These are phyloP conservation scores for Rhodotorula graminis DNA, from an alignment of 768 basidiomycete genomes.

Conservation along the genomic window DNA sequence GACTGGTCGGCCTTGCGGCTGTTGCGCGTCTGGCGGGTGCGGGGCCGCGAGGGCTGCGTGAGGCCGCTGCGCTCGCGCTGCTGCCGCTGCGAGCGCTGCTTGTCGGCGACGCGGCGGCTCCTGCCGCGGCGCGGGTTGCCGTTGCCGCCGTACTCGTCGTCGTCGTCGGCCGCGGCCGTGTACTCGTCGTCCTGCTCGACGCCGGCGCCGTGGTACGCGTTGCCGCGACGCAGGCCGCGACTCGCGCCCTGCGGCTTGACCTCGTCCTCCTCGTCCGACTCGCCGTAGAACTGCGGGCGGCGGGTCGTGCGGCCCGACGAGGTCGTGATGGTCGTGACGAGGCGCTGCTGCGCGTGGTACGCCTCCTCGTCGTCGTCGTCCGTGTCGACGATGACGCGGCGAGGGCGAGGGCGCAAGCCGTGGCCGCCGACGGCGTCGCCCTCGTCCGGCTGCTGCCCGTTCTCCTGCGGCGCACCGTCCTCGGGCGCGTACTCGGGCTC, in stretches of 20 bases:
- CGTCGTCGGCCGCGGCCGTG: background rate
- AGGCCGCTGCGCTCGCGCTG: background rate
- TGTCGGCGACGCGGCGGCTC: background rate
- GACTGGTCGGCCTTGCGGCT: slow-evolving; percentile 8
- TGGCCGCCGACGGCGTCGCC: background rate
- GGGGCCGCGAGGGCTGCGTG: background rate
- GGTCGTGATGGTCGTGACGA: slow-evolving; percentile 12
- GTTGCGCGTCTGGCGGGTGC: slow-evolving; percentile 13
- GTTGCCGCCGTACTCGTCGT: slow-evolving; percentile 7
- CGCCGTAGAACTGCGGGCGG: slow-evolving; percentile 20
- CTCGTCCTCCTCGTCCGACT: slow-evolving; percentile 13
- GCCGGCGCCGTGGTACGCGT: slow-evolving; percentile 15
- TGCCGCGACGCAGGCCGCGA: background rate
- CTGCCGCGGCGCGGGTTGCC: background rate
- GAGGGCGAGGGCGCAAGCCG: background rate
- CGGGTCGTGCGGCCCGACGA: slow-evolving; percentile 16
- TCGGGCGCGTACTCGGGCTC: background rate
- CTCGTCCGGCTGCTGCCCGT: background rate
- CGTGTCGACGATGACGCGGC: background rate
- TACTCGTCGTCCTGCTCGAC: slow-evolving; percentile 18
- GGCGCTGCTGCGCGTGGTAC: background rate
- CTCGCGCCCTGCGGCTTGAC: background rate
- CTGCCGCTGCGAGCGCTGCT: background rate
- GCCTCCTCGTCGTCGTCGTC: background rate
- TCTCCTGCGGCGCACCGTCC: background rate